Evolutionary conservation across 192 early-diverging fungal species (phyloP).

Genomic region (Backusella parvicylindrica): DNA sequence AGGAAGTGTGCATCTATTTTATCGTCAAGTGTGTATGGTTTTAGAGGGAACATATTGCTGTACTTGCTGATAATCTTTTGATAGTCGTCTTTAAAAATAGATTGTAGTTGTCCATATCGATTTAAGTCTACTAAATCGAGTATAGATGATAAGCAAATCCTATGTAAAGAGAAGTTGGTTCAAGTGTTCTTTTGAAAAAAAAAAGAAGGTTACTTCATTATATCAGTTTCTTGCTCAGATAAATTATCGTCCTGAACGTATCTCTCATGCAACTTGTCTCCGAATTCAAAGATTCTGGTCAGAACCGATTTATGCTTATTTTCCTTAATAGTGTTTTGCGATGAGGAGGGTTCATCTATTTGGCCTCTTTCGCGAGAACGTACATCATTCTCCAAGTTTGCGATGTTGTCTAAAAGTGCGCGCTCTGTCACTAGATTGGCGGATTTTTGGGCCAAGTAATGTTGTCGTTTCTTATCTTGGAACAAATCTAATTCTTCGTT

Average conservation of each 20-base stretch:
- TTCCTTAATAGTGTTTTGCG: background rate
- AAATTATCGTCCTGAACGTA: background rate
- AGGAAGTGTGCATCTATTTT: conserved; percentile 5
- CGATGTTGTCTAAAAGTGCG: conserved; percentile 2
- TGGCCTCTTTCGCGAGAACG: conserved; percentile 1
- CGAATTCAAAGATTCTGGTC: conserved; percentile 1
- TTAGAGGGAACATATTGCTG: background rate
- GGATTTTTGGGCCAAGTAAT: conserved; percentile 3
- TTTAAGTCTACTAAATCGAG: conserved; percentile 2
- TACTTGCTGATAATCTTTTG: conserved; percentile 1
- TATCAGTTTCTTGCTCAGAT: background rate
- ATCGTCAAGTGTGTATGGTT: background rate
- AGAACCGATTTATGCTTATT: conserved; percentile 1
- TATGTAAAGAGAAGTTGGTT: conserved; percentile 5
- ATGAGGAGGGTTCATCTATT: conserved; percentile 5
- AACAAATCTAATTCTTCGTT: background rate
- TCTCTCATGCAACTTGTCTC: background rate
- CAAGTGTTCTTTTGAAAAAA: conserved; percentile 1
- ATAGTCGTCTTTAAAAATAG: conserved; percentile 7
- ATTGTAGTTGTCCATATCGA: background rate
- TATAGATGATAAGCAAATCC: background rate
- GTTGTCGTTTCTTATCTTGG: conserved; percentile 3
- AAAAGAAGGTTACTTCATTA: conserved; percentile 10
- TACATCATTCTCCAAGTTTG: background rate
- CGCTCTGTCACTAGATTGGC: conserved; percentile 2